Evolutionary conservation across 768 basidiomycete genomes (phyloP), one percentile per base, ranked within the genome.

Genomic region (Pulveroboletus ravenelii): DNA sequence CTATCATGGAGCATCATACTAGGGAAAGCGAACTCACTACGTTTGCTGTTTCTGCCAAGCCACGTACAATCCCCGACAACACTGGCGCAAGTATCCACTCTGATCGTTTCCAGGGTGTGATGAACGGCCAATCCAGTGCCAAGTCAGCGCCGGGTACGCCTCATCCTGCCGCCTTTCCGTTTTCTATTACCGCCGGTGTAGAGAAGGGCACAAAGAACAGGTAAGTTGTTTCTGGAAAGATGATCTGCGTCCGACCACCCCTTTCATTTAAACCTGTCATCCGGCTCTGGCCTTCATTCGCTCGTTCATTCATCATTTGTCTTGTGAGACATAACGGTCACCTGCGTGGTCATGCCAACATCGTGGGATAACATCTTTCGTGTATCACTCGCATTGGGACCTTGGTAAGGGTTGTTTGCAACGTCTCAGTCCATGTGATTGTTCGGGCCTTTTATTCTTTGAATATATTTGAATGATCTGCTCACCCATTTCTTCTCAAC

Each of bases 141-240:
- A 68, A 54, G 39, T 54, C 57, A 8, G 47, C 51, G 1, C 64
- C 59, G 17, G 51, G 51, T 6, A 60, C 60, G 1, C 61, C 64
- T 12, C 51, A 55, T 32, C 51, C 45, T 9, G 18, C 47, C 5
- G 38, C 40, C 44, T 48, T 94, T 87, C 93, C 93, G 8, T 96
- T 87, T 65, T 91, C 89, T 46, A 98, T 98, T 54, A 95, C 91
- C 0, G 95, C 95, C 6, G 95, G 90, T 2, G 82, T 98, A 10
- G 95, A 98, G 70, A 89, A 95, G 62, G 95, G 95, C 9, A 76
- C 83, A 17, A 93, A 96, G 76, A 98, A 98, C 59, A 77, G 95
- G 87, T 90, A 45, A 45, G 77, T 70, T 18, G 9, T 27, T 45
- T 41, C 14, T 36, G 9, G 12, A 37, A 34, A 30, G 25, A 14